Evolutionary conservation across 2,329 filamentous ascomycete species (phyloP), one percentile per base, ranked within the genome.

Genomic region (Fragosphaeria purpurea): DNA sequence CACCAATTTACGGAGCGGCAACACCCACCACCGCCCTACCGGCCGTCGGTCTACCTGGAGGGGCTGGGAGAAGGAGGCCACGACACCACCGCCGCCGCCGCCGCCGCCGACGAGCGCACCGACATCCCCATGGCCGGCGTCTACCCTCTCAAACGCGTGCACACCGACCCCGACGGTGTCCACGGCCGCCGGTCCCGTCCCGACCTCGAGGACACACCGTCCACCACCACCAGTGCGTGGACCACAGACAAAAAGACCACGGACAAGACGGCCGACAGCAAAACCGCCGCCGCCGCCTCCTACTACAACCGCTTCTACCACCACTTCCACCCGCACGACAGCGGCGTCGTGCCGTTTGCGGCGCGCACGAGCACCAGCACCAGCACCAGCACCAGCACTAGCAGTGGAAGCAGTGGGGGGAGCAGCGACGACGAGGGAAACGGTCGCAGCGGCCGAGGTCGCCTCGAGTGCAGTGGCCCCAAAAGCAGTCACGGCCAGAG

Each of bases 301-400:
- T 50, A 44, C 40, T 47, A 39, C 44, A 42, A 50, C 44, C 39
- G n/a, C 10, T 50, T 50, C 13, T 37, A 41, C 32, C 43, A 37
- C 32, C 48, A 50, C n/a, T 38, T 38, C 38, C 48, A 46, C 11
- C 48, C 44, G 3, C 11, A 6, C 33, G 22, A 46, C 44, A 39
- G 44, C 44, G 34, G 44, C 33, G 9, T 12, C 34, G 34, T 13
- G 33, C 7, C 7, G 7, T 7, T 7, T 11, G 35, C 7, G 7
- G 35, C 7, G 35, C 35, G 35, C 35, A 37, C 35, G 35, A 11
- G 7, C 7, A 44, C 22, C 33, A 42, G 42, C 33, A 43, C 46
- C 6, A 48, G 32, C 1, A 48, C 46, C 30, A 38, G 46, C 40
- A 44, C 34, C 7, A 39, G 31, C 1, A 6, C 33, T 2, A 46